phyloP scores from a whole-genome alignment of 2,329 filamentous ascomycete species.

The Cladophialophora psammophila region DNA sequence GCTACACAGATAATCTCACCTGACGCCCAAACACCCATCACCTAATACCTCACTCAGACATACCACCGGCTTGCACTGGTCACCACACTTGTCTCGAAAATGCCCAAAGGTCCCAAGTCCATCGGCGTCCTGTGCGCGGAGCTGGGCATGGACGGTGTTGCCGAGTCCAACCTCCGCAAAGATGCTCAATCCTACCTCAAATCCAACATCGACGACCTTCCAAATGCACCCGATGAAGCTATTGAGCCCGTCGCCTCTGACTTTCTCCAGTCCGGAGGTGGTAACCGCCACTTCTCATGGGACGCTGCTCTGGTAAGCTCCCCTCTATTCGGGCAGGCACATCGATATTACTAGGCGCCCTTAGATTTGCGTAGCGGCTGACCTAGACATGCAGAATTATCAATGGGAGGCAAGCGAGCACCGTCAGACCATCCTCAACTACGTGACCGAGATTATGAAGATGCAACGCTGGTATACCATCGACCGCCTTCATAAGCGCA shows the following conservation, averaged over 20 bases:
- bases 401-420: slow-evolving; percentile 24
- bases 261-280: slow-evolving; percentile 16
- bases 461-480: slow-evolving; percentile 27
- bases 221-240: slow-evolving; percentile 12
- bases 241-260: slow-evolving; percentile 18
- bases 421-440: slow-evolving; percentile 16
- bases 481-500: slow-evolving; percentile 20
- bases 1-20: too few species aligned
- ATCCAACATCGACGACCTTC: slow-evolving; percentile 13
- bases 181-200: slow-evolving; percentile 18
- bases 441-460: slow-evolving; percentile 22
- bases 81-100: neutral
- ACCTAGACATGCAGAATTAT: slow-evolving; percentile 9
- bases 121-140: slow-evolving; percentile 19
- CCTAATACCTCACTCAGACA: too few species aligned
- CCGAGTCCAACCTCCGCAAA: slow-evolving; percentile 18
- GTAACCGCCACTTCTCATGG: slow-evolving; percentile 13
- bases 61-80: slow-evolving; percentile 48
- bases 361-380: slow-evolving; percentile 2
- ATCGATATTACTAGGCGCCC: too few species aligned
- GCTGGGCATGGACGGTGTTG: slow-evolving; percentile 19
- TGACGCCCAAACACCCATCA: too few species aligned
- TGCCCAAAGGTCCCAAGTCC: slow-evolving; percentile 27
- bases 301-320: slow-evolving; percentile 21
- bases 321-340: neutral